These are phyloP conservation scores for Lichtheimia corymbifera DNA, from an alignment of 371 early-diverging fungal genomes.

Conservation along the genomic window DNA sequence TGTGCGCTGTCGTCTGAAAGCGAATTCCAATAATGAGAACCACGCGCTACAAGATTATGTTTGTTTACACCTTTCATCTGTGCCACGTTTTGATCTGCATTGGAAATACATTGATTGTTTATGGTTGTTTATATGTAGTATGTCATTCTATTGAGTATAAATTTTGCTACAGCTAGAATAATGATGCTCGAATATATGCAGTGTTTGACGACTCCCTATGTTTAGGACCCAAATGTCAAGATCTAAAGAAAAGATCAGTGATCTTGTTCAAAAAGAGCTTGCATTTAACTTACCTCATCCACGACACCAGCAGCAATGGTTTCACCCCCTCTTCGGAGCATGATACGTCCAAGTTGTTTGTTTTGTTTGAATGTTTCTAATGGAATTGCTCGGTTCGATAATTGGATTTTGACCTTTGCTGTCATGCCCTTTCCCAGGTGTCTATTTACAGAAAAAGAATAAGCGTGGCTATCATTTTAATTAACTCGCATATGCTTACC, in stretches of 20 bases:
- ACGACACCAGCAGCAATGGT: constrained; percentile 94
- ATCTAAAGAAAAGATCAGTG: constrained; percentile 27
- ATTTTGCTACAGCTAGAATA: no score
- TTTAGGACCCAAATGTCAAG: constrained; percentile 46
- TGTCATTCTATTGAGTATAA: no score
- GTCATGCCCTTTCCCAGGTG: constrained; percentile 78
- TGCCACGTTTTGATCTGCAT: no score
- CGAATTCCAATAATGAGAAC: no score
- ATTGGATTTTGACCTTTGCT: constrained; percentile 81
- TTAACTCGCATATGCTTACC: constrained; percentile 32
- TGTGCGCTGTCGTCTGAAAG: no score
- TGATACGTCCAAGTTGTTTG: constrained; percentile 88
- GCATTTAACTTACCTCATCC: constrained; percentile 43
- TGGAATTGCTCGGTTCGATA: constrained; percentile 73
- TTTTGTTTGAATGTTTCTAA: constrained; percentile 82
- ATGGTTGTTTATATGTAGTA: no score
- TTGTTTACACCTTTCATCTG: no score
- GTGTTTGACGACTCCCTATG: background rate
- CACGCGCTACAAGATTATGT: no score
- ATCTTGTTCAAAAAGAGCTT: background rate
- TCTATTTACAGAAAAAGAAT: constrained; percentile 21
- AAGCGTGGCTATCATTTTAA: no score
- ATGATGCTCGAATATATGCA: no score
- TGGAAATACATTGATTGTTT: no score
- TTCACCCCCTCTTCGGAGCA: constrained; percentile 82